Evolutionary conservation across 2,329 filamentous ascomycete genomes (phyloP), one percentile per base, ranked within the genome.

Genomic region (Gnomoniopsis smithogilvyi): DNA sequence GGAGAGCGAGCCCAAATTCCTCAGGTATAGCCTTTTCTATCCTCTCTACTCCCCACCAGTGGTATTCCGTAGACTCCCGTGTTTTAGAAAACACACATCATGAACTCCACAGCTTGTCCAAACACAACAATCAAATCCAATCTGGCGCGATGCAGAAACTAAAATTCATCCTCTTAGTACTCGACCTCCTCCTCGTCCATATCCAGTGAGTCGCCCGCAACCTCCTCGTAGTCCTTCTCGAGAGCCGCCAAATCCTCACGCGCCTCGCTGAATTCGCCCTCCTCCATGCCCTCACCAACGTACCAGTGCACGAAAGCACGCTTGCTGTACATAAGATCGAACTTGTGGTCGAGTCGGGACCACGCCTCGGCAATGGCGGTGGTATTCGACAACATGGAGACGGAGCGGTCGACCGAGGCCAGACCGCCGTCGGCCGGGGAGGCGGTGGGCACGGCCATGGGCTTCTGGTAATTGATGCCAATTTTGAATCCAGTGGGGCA

Each of bases 271-370:
- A 95, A 95, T 76, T 95, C 91, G 68, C 91, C 91, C 74, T 95
- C 91, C 79, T 95, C 91, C 91, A 95, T 95, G 78, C 91, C 91
- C 78, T 95, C 91, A 65, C 91, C 91, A 56, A 95, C 91, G 66
- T 90, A 90, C 87, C 87, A 90, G 77, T 90, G 87, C 49, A 90
- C 87, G 68, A 90, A 90, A 61, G 87, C 87, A 66, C 87, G 86
- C 83, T 90, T 90, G 77, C 82, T 87, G 81, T 90, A 89, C 87
- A 90, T 90, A 68, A 90, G 86, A 68, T 90, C 87, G 74, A 90
- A 90, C 78, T 90, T 90, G 81, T 88, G 79, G 76, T 89, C 86
- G 51, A 90, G 81, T 64, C 86, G 83, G 62, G 85, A 87, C 87
- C 87, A 90, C 55, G 87, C 87, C 76, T 90, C 87, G 61, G 87